These are phyloP conservation scores for Geum urbanum DNA, from an alignment of 306 rosid species.

Conservation along the genomic window DNA sequence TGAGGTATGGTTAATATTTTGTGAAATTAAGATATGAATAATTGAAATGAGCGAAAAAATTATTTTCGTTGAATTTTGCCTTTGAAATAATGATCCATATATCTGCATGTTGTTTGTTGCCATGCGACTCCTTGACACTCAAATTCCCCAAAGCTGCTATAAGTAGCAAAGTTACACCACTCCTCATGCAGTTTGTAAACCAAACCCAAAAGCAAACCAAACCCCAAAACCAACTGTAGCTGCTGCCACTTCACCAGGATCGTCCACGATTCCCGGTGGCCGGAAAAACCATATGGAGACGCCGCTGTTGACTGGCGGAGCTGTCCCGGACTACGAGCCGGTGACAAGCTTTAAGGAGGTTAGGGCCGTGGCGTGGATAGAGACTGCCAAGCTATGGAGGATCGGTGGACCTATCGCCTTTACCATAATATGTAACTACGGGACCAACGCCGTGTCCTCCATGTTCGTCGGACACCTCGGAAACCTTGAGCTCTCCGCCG, in stretches of 20 bases:
- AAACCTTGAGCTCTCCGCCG: constrained; percentile 65
- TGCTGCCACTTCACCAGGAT: not conserved
- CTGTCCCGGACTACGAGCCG: constrained; percentile 32
- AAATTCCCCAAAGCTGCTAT: not conserved
- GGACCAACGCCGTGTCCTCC: constrained; percentile 47
- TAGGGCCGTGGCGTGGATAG: constrained; percentile 38
- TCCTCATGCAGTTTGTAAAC: not conserved
- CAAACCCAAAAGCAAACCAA: not conserved
- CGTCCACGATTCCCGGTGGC: not conserved
- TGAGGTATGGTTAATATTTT: too few relatives aligned
- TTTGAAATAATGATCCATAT: too few relatives aligned
- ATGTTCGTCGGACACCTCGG: constrained; percentile 86
- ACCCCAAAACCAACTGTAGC: not conserved
- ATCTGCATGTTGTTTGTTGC: too few relatives aligned
- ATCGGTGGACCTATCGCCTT: constrained; percentile 53
- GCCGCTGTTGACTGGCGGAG: constrained; percentile 9
- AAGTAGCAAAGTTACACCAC: not conserved
- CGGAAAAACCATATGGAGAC: constrained; percentile 17
- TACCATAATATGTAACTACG: constrained; percentile 49
- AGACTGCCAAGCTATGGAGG: constrained; percentile 44
- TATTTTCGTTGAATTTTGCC: too few relatives aligned
- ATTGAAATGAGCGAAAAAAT: too few relatives aligned
- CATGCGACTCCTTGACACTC: too few relatives aligned
- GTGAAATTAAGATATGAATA: too few relatives aligned
- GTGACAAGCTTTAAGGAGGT: constrained; percentile 24